Conservation (phyloP, 345 rosid species). For the Schrenkiella parvula region DNA sequence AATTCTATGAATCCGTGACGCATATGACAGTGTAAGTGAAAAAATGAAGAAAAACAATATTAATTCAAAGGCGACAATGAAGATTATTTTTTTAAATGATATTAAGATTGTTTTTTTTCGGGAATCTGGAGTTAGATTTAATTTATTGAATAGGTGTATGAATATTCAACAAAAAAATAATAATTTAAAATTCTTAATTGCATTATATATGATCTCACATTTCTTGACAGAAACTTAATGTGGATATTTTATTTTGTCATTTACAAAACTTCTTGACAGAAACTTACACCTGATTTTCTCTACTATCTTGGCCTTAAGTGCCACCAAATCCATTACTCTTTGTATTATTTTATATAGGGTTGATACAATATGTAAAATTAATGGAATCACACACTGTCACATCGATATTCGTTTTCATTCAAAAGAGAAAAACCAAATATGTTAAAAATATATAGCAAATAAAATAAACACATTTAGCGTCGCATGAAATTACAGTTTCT, state of each 20-base stretch:
- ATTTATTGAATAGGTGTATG: not conserved
- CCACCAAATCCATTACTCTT: conserved; percentile 21
- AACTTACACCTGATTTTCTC: conserved; percentile 22
- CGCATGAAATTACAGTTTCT: not conserved
- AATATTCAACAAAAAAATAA: no score
- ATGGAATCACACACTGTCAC: not conserved
- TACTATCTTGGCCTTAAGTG: conserved; percentile 6
- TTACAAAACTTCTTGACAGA: conserved; percentile 5
- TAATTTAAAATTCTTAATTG: not conserved
- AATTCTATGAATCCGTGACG: not conserved
- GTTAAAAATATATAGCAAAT: not conserved
- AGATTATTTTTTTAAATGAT: not conserved
- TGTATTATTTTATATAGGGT: not conserved
- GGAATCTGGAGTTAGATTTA: not conserved
- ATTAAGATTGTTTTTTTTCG: not conserved
- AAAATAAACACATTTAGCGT: not conserved
- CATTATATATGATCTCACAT: no score
- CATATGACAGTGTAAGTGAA: no score
- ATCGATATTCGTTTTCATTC: not conserved
- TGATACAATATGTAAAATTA: not conserved
- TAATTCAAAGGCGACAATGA: not conserved
- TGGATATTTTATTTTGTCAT: not conserved
- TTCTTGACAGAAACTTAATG: no score
- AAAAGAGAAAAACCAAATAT: not conserved
- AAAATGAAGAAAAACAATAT: not conserved